Conservation (phyloP, 2,329 filamentous ascomycete genomes). For the Stachybotrys chartarum region DNA sequence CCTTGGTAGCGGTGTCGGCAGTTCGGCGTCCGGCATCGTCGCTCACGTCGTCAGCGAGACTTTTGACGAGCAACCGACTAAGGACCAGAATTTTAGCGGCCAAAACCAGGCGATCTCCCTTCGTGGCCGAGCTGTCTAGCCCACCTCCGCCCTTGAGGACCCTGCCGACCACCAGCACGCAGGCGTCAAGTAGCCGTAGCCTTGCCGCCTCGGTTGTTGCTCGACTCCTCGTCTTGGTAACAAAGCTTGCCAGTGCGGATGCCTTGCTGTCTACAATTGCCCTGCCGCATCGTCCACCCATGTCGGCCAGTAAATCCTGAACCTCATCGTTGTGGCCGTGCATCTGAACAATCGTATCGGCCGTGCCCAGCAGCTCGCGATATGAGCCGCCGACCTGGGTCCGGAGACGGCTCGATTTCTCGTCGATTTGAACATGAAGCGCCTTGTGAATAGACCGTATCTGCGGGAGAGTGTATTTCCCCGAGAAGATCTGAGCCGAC, state of each 20-base stretch:
- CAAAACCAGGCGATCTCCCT: conserved; percentile 45
- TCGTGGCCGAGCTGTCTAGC: conserved; percentile 20
- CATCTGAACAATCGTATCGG: conserved; percentile 91
- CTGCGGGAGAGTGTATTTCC: conserved; percentile 52
- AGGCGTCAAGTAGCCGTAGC: conserved; percentile 43
- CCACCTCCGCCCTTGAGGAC: conserved; percentile 36
- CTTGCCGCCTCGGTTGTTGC: conserved; percentile 30
- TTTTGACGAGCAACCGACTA: conserved; percentile 67
- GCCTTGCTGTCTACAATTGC: conserved; percentile 61
- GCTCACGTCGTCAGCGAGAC: conserved; percentile 47
- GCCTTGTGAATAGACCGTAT: conserved; percentile 56
- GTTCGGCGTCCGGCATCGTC: conserved; percentile 24
- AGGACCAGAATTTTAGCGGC: conserved; percentile 70
- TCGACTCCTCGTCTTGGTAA: conserved; percentile 17
- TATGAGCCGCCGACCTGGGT: conserved; percentile 64
- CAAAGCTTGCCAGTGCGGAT: conserved; percentile 45
- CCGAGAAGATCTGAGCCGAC: conserved; percentile 47
- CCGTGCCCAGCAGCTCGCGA: conserved; percentile 82
- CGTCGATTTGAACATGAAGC: conserved; percentile 52
- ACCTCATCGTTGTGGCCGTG: conserved; percentile 67
- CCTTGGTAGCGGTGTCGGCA: conserved; percentile 57
- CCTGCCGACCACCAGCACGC: conserved; percentile 39
- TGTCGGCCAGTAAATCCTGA: conserved; percentile 61
- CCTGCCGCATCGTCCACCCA: conserved; percentile 73
- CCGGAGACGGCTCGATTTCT: conserved; percentile 55